These are phyloP conservation scores for Sicyos baderoa DNA, from an alignment of 306 rosid species.

Conservation along the genomic window DNA sequence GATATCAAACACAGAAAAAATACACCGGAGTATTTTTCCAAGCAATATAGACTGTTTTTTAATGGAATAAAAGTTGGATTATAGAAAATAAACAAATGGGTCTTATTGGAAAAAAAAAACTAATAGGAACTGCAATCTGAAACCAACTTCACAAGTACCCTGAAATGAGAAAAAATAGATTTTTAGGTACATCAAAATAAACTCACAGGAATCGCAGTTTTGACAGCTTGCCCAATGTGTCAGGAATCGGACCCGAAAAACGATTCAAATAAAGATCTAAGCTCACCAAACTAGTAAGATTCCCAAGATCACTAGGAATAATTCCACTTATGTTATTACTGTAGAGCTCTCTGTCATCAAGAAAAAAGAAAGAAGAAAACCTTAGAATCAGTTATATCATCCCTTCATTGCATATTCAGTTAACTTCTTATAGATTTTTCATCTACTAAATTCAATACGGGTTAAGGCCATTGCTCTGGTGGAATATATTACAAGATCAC, in stretches of 20 bases:
- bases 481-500: conserved; percentile 3
- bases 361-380: background rate
- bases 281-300: conserved; percentile 99
- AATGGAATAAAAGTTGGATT: too few species aligned
- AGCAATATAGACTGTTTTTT: too few species aligned
- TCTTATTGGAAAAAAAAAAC: too few species aligned
- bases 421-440: background rate
- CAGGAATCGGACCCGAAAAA: conserved; percentile 87
- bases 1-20: too few species aligned
- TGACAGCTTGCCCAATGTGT: conserved; percentile 80
- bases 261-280: conserved; percentile 87
- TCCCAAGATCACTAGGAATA: conserved; percentile 90
- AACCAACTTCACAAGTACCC: too few species aligned
- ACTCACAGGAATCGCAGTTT: conserved; percentile 97
- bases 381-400: background rate
- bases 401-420: background rate
- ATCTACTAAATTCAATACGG: background rate
- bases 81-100: too few species aligned
- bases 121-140: too few species aligned
- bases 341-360: conserved; percentile 75
- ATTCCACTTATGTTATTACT: conserved; percentile 87
- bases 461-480: background rate
- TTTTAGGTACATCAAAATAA: background rate
- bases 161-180: too few species aligned
- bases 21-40: too few species aligned